Percentiles rank a stretch among this genome's conserved stretches.
Evolutionary conservation across 2,329 filamentous ascomycete species (phyloP).

Genomic region (Emericellopsis cladophorae): DNA sequence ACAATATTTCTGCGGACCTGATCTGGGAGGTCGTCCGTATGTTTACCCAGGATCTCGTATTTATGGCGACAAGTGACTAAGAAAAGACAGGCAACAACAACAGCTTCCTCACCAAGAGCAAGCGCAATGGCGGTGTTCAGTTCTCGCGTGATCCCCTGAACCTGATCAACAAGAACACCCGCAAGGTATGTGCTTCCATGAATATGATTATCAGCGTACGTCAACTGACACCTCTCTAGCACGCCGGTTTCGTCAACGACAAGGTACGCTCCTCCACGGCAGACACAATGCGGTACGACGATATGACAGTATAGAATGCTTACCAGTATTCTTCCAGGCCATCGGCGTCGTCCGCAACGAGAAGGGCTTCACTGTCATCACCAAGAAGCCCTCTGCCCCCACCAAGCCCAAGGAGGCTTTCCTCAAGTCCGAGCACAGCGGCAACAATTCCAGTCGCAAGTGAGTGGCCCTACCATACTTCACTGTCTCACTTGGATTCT

Average conservation of each 20-base stretch:
- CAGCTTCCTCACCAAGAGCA: conserved; percentile 86
- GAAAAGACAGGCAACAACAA: conserved; percentile 62
- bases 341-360: conserved; percentile 65
- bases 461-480: conserved; percentile 11
- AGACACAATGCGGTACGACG: background rate
- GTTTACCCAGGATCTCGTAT: conserved; percentile 34
- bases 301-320: conserved; percentile 4
- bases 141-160: conserved; percentile 95
- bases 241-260: conserved; percentile 86
- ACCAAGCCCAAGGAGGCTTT: conserved; percentile 61
- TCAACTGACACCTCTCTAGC: conserved; percentile 32
- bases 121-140: conserved; percentile 62
- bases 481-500: too few species aligned
- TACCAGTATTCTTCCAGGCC: conserved; percentile 41
- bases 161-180: conserved; percentile 79
- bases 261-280: conserved; percentile 48
- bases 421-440: conserved; percentile 55
- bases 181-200: conserved; percentile 53
- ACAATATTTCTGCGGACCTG: conserved; percentile 79
- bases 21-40: conserved; percentile 92
- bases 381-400: conserved; percentile 66
- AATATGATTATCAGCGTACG: background rate
- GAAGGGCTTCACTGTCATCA: conserved; percentile 68
- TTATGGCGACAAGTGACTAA: conserved; percentile 1
- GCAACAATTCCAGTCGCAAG: conserved; percentile 66